A percentile compares a stretch with the other conserved stretches of the same genome.
Conservation (phyloP, 768 basidiomycete genomes). For the Phaeotremella skinneri region DNA sequence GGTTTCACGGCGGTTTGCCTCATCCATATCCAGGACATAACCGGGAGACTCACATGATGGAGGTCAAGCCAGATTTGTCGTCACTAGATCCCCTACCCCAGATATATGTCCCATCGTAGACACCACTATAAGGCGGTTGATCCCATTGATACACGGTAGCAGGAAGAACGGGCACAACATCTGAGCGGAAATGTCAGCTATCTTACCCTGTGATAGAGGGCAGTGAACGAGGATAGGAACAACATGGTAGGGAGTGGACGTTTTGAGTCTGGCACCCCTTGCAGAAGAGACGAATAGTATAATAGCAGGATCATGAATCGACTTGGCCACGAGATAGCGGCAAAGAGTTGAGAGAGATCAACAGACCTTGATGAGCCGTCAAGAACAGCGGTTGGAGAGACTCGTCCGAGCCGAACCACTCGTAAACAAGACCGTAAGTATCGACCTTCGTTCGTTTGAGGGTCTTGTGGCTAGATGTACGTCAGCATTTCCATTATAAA, state of each 20-base stretch:
- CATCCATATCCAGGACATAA: no score
- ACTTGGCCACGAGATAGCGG: no score
- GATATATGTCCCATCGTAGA: conserved; percentile 57
- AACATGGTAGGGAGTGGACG: no score
- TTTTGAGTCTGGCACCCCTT: no score
- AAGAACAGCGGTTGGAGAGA: conserved; percentile 65
- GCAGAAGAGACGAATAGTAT: no score
- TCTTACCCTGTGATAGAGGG: not conserved
- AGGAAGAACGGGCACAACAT: conserved; percentile 67
- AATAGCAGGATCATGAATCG: no score
- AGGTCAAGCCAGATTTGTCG: conserved; percentile 62
- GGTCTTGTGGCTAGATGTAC: conserved; percentile 4
- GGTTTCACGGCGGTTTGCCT: conserved; percentile 64
- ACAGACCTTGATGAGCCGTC: conserved; percentile 31
- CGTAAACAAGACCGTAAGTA: conserved; percentile 68
- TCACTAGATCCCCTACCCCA: conserved; percentile 75
- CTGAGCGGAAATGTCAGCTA: conserved; percentile 10
- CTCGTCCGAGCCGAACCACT: conserved; percentile 65
- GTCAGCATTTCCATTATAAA: not conserved
- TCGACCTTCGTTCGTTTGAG: conserved; percentile 56
- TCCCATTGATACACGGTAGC: conserved; percentile 60
- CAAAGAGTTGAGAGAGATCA: no score
- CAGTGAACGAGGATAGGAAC: no score
- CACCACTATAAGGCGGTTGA: conserved; percentile 63
- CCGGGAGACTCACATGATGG: conserved; percentile 56